Percentiles rank a stretch among this genome's conserved stretches.
Conservation (phyloP, 345 rosid species). For the Populus deltoides region DNA sequence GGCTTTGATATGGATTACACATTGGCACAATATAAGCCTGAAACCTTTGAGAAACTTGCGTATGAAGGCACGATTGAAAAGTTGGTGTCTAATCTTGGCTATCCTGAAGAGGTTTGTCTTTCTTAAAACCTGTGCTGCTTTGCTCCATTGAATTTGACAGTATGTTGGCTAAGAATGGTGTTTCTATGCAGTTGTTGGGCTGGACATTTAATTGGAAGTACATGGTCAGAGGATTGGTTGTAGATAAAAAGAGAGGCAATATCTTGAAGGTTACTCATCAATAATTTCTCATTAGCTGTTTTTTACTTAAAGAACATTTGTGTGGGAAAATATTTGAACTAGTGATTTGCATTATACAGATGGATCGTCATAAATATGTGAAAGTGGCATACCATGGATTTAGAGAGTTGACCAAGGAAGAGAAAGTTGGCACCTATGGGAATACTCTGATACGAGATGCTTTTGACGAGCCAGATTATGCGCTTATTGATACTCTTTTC, state of each 20-base stretch:
- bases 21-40: constrained; percentile 92
- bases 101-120: constrained; percentile 75
- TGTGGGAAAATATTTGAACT: constrained; percentile 2
- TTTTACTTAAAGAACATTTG: neutral
- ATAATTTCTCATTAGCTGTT: neutral
- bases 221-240: constrained; percentile 97
- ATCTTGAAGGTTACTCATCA: constrained; percentile 65
- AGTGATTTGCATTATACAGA: constrained; percentile 42
- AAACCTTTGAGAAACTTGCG: constrained; percentile 92
- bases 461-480: constrained; percentile 94
- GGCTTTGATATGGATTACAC: constrained; percentile 99
- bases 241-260: constrained; percentile 96
- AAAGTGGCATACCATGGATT: constrained; percentile 98
- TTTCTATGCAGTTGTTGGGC: constrained; percentile 52
- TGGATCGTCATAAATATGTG: constrained; percentile 98
- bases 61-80: constrained; percentile 85
- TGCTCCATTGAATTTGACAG: neutral
- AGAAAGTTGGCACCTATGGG: constrained; percentile 81
- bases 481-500: constrained; percentile 93
- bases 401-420: constrained; percentile 85
- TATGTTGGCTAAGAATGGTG: constrained; percentile 9
- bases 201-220: constrained; percentile 93
- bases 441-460: constrained; percentile 78
- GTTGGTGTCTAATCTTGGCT: constrained; percentile 84
- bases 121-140: neutral